phyloP scores from a whole-genome alignment of 805 yeast genomes.

The Sugiyamaella floridensis region DNA sequence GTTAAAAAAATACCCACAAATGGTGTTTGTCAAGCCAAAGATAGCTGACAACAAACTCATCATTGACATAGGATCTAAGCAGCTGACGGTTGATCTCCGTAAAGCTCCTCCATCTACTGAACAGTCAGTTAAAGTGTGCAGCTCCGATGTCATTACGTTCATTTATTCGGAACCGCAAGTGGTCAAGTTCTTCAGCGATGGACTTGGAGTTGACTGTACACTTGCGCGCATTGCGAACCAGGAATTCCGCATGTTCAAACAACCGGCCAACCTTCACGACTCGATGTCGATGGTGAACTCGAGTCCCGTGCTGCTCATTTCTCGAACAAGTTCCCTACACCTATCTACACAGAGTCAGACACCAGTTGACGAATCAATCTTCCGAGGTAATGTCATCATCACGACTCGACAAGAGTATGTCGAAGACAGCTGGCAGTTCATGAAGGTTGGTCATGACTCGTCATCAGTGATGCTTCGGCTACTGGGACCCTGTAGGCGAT shows the following conservation, averaged over 20 bases:
- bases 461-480: neutral
- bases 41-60: constrained; percentile 17
- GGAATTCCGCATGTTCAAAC: constrained; percentile 9
- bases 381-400: constrained; percentile 38
- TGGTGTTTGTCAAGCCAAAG: constrained; percentile 34
- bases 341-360: constrained; percentile 14
- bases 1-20: constrained; percentile 31
- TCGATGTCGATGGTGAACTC: constrained; percentile 29
- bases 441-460: constrained; percentile 17
- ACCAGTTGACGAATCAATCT: constrained; percentile 18
- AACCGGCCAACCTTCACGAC: neutral
- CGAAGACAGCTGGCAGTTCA: constrained; percentile 35
- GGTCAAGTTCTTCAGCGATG: constrained; percentile 26
- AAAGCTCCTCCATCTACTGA: neutral
- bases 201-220: constrained; percentile 33
- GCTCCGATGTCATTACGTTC: constrained; percentile 5
- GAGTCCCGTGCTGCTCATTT: constrained; percentile 36
- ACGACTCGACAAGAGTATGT: constrained; percentile 28
- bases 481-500: constrained; percentile 35
- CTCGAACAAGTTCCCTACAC: constrained; percentile 27
- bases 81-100: constrained; percentile 9
- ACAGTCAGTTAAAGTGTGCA: constrained; percentile 5
- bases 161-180: constrained; percentile 18
- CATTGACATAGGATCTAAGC: constrained; percentile 15
- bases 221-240: constrained; percentile 24